Base-by-base conservation (phyloP, 1,139 yeast genomes). In the Geotrichum restrictum region DNA sequence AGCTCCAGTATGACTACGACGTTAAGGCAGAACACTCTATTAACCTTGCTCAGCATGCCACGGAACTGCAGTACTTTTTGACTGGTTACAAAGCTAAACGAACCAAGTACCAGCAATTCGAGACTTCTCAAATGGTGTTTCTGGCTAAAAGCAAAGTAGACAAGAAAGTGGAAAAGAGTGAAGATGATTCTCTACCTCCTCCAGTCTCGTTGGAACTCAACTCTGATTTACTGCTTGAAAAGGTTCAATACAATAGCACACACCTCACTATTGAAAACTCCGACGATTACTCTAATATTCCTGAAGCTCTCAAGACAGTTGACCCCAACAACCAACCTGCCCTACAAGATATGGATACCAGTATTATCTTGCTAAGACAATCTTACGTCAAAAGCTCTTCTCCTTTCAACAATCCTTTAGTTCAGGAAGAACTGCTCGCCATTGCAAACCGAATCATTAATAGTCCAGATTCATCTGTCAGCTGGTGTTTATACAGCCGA, bases 31-130 rank as follows among this genome's bases (percentile, higher is more conserved):
- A 76, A 80, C 45, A 81, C 79, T 8, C 74, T 76, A 31, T 76
- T 79, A 62, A 70, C 68, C 11, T 76, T 73, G 68, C 94, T 79
- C 29, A 78, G 75, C 53, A 74, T 16, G 47, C 56, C 11, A 81
- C 95, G 0, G 79, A 81, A 1, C 74, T 94, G 47, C 72, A 77
- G 41, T 78, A 85, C 57, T 78, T 84, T 0, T 70, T 91, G 47
- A 85, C 97, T 1, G 98, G 98, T 59, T 88, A 93, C 48, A 81
- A 83, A 60, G 97, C 96, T 4, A 86, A 84, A 64, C 77, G 94
- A 65, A 91, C 98, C 2, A 88, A 87, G 66, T 87, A 74, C 65
- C 99, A 93, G 69, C 77, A 76, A 45, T 77, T 75, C 46, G 81
- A 83, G 24, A 79, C 86, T 14, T 79, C 96, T 0, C 81, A 88